These are phyloP conservation scores for Trichoderma semiorbis DNA, from an alignment of 2,329 filamentous ascomycete genomes.

Conservation along the genomic window DNA sequence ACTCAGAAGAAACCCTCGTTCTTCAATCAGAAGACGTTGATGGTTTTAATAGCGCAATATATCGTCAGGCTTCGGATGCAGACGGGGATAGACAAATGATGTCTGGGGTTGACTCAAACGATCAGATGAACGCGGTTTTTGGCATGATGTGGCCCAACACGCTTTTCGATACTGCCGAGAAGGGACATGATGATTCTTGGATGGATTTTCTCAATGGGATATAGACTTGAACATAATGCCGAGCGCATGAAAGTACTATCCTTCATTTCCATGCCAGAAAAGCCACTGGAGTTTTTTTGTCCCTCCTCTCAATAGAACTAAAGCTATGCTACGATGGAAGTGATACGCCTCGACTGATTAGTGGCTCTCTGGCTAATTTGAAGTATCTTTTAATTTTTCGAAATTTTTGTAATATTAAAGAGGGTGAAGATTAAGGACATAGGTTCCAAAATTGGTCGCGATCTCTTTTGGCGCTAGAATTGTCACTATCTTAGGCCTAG, in stretches of 20 bases:
- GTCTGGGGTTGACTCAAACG: slow-evolving; percentile 38
- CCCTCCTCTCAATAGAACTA: background rate
- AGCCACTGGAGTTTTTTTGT: background rate
- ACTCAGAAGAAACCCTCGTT: background rate
- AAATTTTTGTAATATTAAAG: background rate
- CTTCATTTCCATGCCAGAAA: background rate
- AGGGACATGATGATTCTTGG: background rate
- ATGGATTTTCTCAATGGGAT: slow-evolving; percentile 7
- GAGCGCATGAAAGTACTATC: background rate
- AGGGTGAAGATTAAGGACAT: background rate
- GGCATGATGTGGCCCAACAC: slow-evolving; percentile 47
- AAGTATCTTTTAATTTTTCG: background rate
- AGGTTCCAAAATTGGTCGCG: background rate
- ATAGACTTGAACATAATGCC: background rate
- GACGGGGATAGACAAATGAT: slow-evolving; percentile 13
- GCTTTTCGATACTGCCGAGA: slow-evolving; percentile 22
- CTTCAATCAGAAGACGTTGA: background rate
- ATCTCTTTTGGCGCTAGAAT: background rate
- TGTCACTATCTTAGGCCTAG: background rate
- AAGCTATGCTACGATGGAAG: too few species aligned
- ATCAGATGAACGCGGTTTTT: slow-evolving; percentile 41
- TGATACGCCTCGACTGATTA: too few species aligned
- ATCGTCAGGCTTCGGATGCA: background rate
- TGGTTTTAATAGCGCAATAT: background rate
- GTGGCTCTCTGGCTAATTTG: background rate